Percentiles rank a stretch among this genome's conserved stretches.
Conservation (phyloP, 257 asterid genomes). For the Plantago ovata region DNA sequence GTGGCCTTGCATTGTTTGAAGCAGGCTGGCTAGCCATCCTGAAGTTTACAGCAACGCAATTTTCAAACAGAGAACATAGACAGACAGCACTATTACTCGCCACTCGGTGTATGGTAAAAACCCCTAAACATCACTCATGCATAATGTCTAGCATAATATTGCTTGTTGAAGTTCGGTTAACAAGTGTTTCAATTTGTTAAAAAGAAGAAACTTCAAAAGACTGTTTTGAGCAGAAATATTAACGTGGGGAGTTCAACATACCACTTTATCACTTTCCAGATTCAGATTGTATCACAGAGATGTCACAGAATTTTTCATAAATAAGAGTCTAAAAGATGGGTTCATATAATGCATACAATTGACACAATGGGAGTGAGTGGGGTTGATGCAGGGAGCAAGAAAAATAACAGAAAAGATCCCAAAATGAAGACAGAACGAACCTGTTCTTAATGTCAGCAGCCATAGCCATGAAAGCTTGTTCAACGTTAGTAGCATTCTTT, state of each 20-base stretch:
- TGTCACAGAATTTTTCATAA: too few relatives aligned
- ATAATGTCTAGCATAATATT: too few relatives aligned
- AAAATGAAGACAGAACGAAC: constrained; percentile 26
- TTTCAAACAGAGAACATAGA: neutral
- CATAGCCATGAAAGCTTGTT: constrained; percentile 96
- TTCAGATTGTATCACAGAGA: too few relatives aligned
- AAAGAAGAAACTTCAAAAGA: neutral
- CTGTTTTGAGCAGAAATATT: neutral
- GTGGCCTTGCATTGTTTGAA: constrained; percentile 49
- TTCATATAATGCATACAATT: too few relatives aligned
- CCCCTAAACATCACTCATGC: too few relatives aligned
- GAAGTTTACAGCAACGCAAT: constrained; percentile 4
- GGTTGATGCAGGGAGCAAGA: neutral
- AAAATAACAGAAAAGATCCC: neutral
- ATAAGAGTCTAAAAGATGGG: too few relatives aligned
- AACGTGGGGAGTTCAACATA: too few relatives aligned
- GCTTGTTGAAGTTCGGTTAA: neutral
- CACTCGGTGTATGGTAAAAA: too few relatives aligned
- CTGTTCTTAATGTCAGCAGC: constrained; percentile 75
- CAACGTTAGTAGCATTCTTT: constrained; percentile 78
- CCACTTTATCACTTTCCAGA: too few relatives aligned
- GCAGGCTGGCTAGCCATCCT: constrained; percentile 82
- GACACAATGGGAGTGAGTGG: too few relatives aligned
- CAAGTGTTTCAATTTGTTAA: neutral
- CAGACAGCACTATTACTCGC: too few relatives aligned